A percentile compares a stretch with the other conserved stretches of the same genome.
These are phyloP conservation scores for Neckera pumila DNA, from an alignment of 225 moss, liverwort and hornwort genomes.

Conservation along the genomic window DNA sequence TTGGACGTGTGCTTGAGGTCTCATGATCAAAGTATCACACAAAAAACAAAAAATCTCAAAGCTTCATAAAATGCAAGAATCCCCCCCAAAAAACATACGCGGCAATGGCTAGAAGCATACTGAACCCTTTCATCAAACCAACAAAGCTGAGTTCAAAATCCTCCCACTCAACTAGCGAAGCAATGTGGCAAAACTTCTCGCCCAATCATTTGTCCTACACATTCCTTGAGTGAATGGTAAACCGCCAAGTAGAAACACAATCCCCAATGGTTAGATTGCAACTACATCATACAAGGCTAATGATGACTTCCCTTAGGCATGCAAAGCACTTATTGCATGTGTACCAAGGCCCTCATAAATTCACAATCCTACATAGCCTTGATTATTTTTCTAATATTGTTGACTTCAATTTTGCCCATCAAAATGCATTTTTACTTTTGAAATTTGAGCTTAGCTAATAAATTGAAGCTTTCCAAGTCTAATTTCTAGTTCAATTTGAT, in stretches of 20 bases:
- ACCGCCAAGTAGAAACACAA: not conserved
- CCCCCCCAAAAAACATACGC: too few species aligned
- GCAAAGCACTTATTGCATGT: not conserved
- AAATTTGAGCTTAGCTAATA: not conserved
- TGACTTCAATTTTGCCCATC: not conserved
- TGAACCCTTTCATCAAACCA: not conserved
- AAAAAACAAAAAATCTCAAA: not conserved
- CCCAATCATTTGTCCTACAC: not conserved
- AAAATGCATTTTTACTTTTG: not conserved
- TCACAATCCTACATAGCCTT: too few species aligned
- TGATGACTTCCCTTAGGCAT: not conserved
- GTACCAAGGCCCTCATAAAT: not conserved
- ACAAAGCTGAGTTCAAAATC: not conserved
- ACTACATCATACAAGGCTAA: not conserved
- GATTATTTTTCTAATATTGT: not conserved
- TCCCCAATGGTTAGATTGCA: not conserved
- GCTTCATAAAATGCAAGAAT: too few species aligned
- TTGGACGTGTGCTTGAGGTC: too few species aligned
- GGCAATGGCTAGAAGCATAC: too few species aligned
- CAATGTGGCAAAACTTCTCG: accelerated
- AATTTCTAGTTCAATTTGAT: not conserved
- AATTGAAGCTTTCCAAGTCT: not conserved
- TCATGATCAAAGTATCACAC: too few species aligned
- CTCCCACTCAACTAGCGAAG: not conserved
- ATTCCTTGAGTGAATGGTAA: not conserved